Conservation (phyloP, 2,329 filamentous ascomycete species). For the Calonectria pseudoreteaudii region DNA sequence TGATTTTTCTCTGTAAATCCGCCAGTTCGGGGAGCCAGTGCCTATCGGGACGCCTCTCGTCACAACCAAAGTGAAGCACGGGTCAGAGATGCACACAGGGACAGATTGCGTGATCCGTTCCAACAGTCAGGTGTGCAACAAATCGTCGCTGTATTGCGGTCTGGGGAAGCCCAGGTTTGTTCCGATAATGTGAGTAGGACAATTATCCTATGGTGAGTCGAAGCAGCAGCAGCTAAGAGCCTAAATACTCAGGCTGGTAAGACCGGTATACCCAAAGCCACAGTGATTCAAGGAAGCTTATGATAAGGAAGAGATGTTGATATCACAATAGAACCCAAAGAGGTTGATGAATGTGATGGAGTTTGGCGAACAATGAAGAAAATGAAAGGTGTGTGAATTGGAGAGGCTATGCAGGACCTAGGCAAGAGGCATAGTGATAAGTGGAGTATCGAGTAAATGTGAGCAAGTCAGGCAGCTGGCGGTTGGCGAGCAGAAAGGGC, state of each 20-base stretch:
- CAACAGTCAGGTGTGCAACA: background rate
- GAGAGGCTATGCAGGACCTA: background rate
- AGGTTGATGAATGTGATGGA: conserved; percentile 1
- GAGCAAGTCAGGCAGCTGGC: background rate
- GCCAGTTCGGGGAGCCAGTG: background rate
- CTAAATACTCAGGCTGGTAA: background rate
- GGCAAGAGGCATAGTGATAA: background rate
- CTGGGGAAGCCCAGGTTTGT: background rate
- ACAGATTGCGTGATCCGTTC: background rate
- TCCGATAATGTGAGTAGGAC: background rate
- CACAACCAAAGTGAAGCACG: background rate
- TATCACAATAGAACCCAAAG: background rate
- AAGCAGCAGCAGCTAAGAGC: background rate
- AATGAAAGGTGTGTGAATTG: background rate
- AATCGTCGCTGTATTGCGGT: background rate
- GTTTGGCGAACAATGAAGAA: background rate
- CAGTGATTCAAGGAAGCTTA: background rate
- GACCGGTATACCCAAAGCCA: background rate
- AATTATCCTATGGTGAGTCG: background rate
- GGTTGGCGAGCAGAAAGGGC: background rate
- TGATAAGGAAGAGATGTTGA: background rate
- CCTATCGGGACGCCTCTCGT: background rate
- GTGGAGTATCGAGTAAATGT: background rate
- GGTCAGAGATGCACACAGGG: background rate
- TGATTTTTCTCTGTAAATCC: background rate